Evolutionary conservation across 805 yeast genomes (phyloP), one percentile per base, ranked within the genome.

Genomic region (Grigorovia jiainica): DNA sequence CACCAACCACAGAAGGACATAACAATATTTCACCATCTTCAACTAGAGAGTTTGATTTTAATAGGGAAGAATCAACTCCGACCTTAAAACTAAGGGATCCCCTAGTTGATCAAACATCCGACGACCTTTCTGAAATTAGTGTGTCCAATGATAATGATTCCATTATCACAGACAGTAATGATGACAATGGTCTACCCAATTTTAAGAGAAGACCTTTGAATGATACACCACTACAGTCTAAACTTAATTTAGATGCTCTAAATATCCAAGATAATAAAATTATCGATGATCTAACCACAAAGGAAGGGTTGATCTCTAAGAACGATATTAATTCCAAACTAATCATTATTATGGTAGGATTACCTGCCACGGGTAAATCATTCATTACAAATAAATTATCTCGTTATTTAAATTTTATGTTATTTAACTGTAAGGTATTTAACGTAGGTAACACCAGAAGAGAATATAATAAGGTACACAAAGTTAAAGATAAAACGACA

Each of bases 401-500:
- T 1, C 67, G 97, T 46, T 92, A 86, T 63, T 68, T 90, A 58
- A 90, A 90, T 64, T 90, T 96, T 95, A 75, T 87, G 32, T 95
- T 89, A 63, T 94, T 89, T 53, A 87, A 84, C 51, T 80, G 95
- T 45, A 73, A 82, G 48, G 89, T 90, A 8, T 90, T 92, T 68
- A 90, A 90, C 56, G 98, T 92, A 24, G 98, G 98, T 1, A 85
- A 92, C 54, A 90, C 97, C 0, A 73, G 98, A 53, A 72, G 97
- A 54, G 76, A 78, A 48, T 87, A 83, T 47, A 73, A 76, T 3
- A 52, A 53, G 36, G 11, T 27, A 13, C 11, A 27, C n/a, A 13
- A 7, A n/a, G n/a, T n/a, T 27, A 27, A 7, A 13, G 31, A 27
- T 27, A 27, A 7, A 3, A 13, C 31, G 6, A 13, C n/a, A 27